Conservation (phyloP, 1,139 yeast species). For the Hyphopichia pseudoburtonii region DNA sequence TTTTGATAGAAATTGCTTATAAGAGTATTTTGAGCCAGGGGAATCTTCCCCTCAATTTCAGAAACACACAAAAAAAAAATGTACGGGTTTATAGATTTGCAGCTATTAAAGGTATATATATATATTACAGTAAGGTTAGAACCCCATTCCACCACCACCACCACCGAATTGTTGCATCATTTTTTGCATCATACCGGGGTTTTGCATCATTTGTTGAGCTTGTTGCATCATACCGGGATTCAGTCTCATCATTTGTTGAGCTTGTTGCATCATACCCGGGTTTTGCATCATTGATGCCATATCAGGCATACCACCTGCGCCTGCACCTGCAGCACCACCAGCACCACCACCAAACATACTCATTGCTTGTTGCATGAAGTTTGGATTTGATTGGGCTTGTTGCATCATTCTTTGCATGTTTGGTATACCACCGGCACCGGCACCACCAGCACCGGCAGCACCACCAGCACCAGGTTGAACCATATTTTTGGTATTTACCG, state of each 20-base stretch:
- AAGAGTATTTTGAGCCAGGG: too few species aligned
- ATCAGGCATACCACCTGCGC: conserved; percentile 58
- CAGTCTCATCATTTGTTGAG: conserved; percentile 63
- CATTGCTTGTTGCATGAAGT: conserved; percentile 57
- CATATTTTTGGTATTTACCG: conserved; percentile 63
- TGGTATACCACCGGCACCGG: conserved; percentile 35
- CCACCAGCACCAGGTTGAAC: conserved; percentile 52
- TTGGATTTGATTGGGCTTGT: conserved; percentile 51
- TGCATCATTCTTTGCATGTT: conserved; percentile 49
- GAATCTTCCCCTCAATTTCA: too few species aligned
- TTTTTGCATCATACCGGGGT: conserved; percentile 66
- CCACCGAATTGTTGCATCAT: conserved; percentile 77
- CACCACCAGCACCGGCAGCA: conserved; percentile 39
- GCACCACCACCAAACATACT: conserved; percentile 56
- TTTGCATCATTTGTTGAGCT: conserved; percentile 54
- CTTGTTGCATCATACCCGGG: conserved; percentile 41
- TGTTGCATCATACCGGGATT: conserved; percentile 74
- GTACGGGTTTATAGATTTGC: too few species aligned
- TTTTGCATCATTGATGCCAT: conserved; percentile 56
- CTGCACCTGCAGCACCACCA: conserved; percentile 30
- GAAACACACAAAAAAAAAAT: too few species aligned
- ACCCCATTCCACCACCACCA: conserved; percentile 51
- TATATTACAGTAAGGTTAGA: conserved; percentile 11
- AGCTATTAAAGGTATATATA: too few species aligned
- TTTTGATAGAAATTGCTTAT: too few species aligned